These are phyloP conservation scores for Parsonsia alboflavescens DNA, from an alignment of 257 asterid species.

Conservation along the genomic window DNA sequence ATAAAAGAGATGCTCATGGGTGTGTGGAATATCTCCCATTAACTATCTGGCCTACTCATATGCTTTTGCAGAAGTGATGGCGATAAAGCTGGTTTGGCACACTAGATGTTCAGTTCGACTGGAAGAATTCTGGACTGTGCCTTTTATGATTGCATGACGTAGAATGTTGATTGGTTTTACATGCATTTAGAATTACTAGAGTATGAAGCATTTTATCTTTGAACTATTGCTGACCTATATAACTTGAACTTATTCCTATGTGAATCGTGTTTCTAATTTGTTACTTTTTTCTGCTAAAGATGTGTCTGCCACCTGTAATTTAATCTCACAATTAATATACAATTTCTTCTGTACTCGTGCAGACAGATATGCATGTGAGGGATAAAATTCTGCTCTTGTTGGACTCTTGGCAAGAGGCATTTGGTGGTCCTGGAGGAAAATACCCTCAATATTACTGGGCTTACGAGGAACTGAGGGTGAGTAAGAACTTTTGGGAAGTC, in stretches of 20 bases:
- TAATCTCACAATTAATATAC: background rate
- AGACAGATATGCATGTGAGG: slow-evolving; percentile 86
- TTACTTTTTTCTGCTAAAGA: background rate
- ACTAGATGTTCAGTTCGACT: background rate
- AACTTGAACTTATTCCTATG: background rate
- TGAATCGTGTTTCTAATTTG: background rate
- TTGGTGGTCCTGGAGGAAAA: slow-evolving; percentile 85
- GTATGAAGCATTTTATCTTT: background rate
- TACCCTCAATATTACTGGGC: slow-evolving; percentile 85
- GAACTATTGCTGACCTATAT: background rate
- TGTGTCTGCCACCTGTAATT: background rate
- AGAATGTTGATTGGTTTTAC: background rate
- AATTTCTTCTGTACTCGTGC: slow-evolving; percentile 25
- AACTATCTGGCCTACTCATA: background rate
- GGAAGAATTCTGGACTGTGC: background rate
- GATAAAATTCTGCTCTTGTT: slow-evolving; percentile 64
- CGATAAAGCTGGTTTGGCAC: background rate
- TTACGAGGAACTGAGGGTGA: slow-evolving; percentile 85
- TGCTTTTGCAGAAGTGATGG: background rate
- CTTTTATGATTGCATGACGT: background rate
- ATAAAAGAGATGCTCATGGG: background rate
- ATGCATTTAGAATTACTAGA: background rate
- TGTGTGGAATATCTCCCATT: background rate
- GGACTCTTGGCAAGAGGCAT: slow-evolving; percentile 91
- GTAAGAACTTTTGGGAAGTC: slow-evolving; percentile 1